phyloP scores from a whole-genome alignment of 805 yeast species.

The Wickerhamiella kurtzmanii region DNA sequence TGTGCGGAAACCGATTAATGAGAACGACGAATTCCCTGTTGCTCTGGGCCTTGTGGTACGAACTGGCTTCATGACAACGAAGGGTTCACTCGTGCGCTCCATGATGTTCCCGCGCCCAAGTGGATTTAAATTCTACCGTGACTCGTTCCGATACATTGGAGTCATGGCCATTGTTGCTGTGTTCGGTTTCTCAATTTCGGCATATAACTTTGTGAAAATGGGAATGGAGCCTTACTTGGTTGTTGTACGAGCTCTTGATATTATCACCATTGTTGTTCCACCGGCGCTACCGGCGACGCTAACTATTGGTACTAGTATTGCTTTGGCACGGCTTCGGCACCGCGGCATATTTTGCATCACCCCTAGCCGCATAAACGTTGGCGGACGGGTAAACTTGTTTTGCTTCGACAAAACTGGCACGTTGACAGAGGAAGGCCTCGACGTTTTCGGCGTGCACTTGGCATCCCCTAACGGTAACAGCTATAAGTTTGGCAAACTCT shows the following conservation, averaged over 20 bases:
- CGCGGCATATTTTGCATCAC: conserved; percentile 75
- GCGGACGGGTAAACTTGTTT: conserved; percentile 80
- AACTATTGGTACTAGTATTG: conserved; percentile 92
- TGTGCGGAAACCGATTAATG: conserved; percentile 51
- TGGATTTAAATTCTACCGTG: conserved; percentile 85
- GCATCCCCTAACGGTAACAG: conserved; percentile 4
- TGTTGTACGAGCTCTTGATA: conserved; percentile 78
- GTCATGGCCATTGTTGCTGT: conserved; percentile 80
- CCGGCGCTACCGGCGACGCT: conserved; percentile 97
- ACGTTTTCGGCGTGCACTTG: conserved; percentile 54
- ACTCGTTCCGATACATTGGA: conserved; percentile 91
- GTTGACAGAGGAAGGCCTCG: conserved; percentile 90
- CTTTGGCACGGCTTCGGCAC: conserved; percentile 58
- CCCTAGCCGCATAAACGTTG: conserved; percentile 90
- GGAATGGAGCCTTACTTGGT: conserved; percentile 60
- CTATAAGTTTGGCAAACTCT: conserved; percentile 16
- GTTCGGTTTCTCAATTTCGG: conserved; percentile 72
- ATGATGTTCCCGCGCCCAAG: conserved; percentile 94
- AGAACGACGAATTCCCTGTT: conserved; percentile 41
- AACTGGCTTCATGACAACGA: conserved; percentile 91
- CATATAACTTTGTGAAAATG: conserved; percentile 64
- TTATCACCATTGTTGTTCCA: conserved; percentile 93
- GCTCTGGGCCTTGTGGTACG: conserved; percentile 79
- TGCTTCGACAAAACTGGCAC: conserved; percentile 98
- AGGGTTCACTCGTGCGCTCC: conserved; percentile 84